Base-by-base conservation (phyloP, 441 rosid genomes). In the Syzygium syzygioides region DNA sequence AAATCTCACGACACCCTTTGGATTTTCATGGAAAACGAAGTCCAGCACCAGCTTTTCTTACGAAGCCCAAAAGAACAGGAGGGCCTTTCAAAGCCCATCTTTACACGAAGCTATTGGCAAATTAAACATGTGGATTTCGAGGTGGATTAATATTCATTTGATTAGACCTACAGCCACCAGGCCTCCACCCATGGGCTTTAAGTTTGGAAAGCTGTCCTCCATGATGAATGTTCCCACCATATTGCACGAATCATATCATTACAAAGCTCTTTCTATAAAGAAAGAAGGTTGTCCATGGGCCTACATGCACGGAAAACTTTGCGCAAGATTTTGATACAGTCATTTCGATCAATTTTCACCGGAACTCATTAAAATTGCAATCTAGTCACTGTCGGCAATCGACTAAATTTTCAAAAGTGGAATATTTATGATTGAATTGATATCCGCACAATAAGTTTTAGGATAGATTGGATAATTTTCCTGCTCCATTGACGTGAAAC, bases 301-400 rank as follows among this genome's bases (percentile, higher is more conserved):
- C 79, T 9, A 32, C 45, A 0, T 32, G 23, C 9, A 7, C 4
- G 3, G 26, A 18, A 34, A 18, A 19, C 9, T 68, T 34, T 34
- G 2, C 7, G 0, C 20, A 8, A 19, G 34, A 34, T 34, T 68
- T 0, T 34, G 10, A 68, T 10, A 4, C 5, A 19, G 0, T 20
- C 0, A 0, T 19, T 10, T 2, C 0, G 0, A 1, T 34, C 8
- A 5, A 68, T 68, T 68, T 68, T 34, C 2, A 0, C 9, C 3
- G 0, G 6, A 4, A 54, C 1, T 15, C 18, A 15, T 5, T 15
- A 15, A 23, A 2, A 2, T 57, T 2, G 5, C 62, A 3, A 1
- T 57, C 14, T 5, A 57, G 13, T 11, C 3, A 25, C 25, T 13
- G 6, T 1, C n/a, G 4, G 4, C 2, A 1, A 9, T 55, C 2